Evolutionary conservation across 345 rosid species (phyloP), one percentile per base, ranked within the genome.

Genomic region (Melaleuca quinquenervia): DNA sequence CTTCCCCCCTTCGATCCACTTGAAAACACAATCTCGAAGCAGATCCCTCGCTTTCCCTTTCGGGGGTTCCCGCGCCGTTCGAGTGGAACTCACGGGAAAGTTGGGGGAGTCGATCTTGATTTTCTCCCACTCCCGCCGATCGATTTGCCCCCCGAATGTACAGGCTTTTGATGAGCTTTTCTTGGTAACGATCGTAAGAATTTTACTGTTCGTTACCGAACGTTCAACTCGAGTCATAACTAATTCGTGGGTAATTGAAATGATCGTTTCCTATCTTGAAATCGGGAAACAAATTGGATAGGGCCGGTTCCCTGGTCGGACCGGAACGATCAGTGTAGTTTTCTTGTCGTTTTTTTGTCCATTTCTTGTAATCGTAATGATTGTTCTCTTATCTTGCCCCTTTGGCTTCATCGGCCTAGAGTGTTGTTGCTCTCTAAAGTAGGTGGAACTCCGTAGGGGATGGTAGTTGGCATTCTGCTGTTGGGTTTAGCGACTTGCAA

Each of bases 391-490:
- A 12, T n/a, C 27, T 60, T 53, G 29, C 27, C 29, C 36, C 88
- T 82, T 50, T 24, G 52, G 16, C 32, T 64, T 64, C 0, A 36
- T 7, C 41, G 45, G 6, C 76, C 0, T 64, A 8, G 22, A 29
- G 6, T 29, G 44, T 29, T 64, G 16, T 41, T n/a, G n/a, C n/a
- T 54, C 54, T 82, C 48, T 41, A 26, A 87, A 87, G 50, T 85
- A 92, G 96, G 95, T 78, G 90, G 91, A 85, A 92, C 90, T 15
- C 32, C 83, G 21, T 92, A 90, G 5, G 95, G 94, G 54, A 85
- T 88, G 75, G 75, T 92, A 50, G 90, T 92, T 41, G 97, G 98
- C 48, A 89, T 90, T 89, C 82, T 93, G 84, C 87, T 93, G 89
- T 91, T 96, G 27, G 90, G 91, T 51, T 32, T 89, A 44, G 93